phyloP scores from a whole-genome alignment of 2,329 filamentous ascomycete genomes.

The Aspergillus melleus region DNA sequence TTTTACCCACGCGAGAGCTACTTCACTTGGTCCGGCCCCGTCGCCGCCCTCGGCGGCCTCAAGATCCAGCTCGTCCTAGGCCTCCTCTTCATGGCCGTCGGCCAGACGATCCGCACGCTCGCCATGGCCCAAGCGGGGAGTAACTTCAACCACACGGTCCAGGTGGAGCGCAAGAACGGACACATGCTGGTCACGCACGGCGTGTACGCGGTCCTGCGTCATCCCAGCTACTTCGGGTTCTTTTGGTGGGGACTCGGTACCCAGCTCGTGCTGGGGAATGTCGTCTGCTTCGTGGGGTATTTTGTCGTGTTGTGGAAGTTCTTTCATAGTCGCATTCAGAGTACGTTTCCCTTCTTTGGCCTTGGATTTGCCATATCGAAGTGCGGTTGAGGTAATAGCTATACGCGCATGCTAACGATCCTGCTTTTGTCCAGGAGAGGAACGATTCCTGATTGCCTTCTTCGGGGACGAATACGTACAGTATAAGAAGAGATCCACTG shows the following conservation, averaged over 20 bases:
- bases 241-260: constrained; percentile 98
- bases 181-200: constrained; percentile 83
- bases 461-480: constrained; percentile 79
- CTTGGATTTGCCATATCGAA: no score
- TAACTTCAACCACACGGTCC: constrained; percentile 89
- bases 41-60: constrained; percentile 15
- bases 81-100: constrained; percentile 62
- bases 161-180: constrained; percentile 64
- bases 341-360: constrained; percentile 46
- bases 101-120: constrained; percentile 73
- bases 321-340: constrained; percentile 69
- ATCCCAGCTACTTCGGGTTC: constrained; percentile 96
- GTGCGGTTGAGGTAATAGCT: no score
- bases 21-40: constrained; percentile 46
- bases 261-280: constrained; percentile 85
- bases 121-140: constrained; percentile 88
- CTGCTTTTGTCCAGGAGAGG: constrained; percentile 60
- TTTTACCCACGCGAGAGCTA: constrained; percentile 40
- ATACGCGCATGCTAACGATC: no score
- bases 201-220: constrained; percentile 72
- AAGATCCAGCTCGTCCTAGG: constrained; percentile 54
- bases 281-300: constrained; percentile 74
- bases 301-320: constrained; percentile 78
- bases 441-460: constrained; percentile 73
- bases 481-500: constrained; percentile 70